A percentile compares a stretch with the other conserved stretches of the same genome.
These are phyloP conservation scores for Macrophomina pseudophaseolina DNA, from an alignment of 2,329 filamentous ascomycete species.

Conservation along the genomic window DNA sequence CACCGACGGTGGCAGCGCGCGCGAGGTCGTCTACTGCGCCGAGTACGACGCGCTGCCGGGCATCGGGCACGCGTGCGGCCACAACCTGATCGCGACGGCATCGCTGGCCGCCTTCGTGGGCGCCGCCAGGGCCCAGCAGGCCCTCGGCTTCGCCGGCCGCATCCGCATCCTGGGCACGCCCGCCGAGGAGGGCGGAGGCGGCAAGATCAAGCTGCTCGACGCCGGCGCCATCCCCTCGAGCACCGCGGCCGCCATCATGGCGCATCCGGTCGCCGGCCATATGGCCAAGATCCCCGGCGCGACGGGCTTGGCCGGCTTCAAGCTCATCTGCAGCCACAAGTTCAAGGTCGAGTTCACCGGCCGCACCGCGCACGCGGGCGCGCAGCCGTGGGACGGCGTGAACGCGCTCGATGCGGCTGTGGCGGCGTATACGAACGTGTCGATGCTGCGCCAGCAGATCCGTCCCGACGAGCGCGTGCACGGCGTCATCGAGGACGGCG, in stretches of 20 bases:
- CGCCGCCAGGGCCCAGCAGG: constrained; percentile 51
- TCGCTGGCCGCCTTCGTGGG: constrained; percentile 56
- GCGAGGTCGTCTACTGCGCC: constrained; percentile 52
- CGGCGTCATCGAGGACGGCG: constrained; percentile 45
- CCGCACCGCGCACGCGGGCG: constrained; percentile 45
- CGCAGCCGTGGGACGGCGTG: constrained; percentile 45
- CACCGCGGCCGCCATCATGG: constrained; percentile 33
- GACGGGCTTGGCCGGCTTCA: constrained; percentile 32
- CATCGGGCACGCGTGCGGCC: constrained; percentile 61
- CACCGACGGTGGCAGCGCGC: constrained; percentile 31
- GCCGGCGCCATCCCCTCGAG: constrained; percentile 47
- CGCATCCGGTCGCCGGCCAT: constrained; percentile 36
- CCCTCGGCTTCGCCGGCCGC: constrained; percentile 50
- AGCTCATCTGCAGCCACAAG: constrained; percentile 28
- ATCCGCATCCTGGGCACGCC: constrained; percentile 59
- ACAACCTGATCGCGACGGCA: constrained; percentile 60
- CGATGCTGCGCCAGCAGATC: constrained; percentile 43
- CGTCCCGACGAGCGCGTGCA: constrained; percentile 46
- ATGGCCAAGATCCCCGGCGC: constrained; percentile 29
- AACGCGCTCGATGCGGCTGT: constrained; percentile 49
- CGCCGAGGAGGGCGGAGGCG: constrained; percentile 60
- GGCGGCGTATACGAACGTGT: constrained; percentile 42
- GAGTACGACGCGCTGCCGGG: constrained; percentile 58
- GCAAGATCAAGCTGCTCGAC: constrained; percentile 56
- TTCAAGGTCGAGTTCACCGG: constrained; percentile 34